These are phyloP conservation scores for Xylaria sp. DNA, from an alignment of 2,329 filamentous ascomycete species.

Conservation along the genomic window DNA sequence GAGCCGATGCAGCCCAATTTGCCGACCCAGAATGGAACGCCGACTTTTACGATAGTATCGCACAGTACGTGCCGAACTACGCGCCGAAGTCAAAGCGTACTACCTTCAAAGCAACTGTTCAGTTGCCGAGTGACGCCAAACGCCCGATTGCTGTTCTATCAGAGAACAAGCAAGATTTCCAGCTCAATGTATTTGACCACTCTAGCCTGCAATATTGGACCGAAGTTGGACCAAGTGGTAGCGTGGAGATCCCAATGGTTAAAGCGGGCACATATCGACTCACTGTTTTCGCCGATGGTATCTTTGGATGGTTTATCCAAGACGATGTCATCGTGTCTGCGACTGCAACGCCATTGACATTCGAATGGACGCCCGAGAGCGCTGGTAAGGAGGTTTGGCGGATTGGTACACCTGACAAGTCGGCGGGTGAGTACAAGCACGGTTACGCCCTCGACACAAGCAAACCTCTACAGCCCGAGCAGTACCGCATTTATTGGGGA, in stretches of 20 bases:
- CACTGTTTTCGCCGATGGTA: constrained; percentile 69
- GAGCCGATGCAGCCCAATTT: constrained; percentile 63
- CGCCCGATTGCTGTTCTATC: constrained; percentile 66
- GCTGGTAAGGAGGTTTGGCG: constrained; percentile 64
- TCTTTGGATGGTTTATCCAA: constrained; percentile 69
- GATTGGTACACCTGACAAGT: constrained; percentile 71
- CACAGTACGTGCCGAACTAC: constrained; percentile 53
- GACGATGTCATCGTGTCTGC: constrained; percentile 54
- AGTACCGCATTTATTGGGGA: constrained; percentile 71
- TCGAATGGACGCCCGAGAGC: constrained; percentile 22
- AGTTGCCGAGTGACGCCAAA: constrained; percentile 61
- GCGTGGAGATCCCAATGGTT: constrained; percentile 60
- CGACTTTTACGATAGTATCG: constrained; percentile 70
- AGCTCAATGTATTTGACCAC: constrained; percentile 66
- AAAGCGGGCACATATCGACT: constrained; percentile 68
- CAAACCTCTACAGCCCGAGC: constrained; percentile 52
- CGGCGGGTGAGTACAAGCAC: constrained; percentile 68
- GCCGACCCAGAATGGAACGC: constrained; percentile 65
- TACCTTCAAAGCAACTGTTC: constrained; percentile 61
- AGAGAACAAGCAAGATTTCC: constrained; percentile 62
- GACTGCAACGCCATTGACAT: background rate
- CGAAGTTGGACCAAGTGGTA: constrained; percentile 58
- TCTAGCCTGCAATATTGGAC: constrained; percentile 71
- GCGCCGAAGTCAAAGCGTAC: constrained; percentile 62
- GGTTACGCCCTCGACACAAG: constrained; percentile 59